Conservation (phyloP, 768 basidiomycete species). For the Pholiota microspora region DNA sequence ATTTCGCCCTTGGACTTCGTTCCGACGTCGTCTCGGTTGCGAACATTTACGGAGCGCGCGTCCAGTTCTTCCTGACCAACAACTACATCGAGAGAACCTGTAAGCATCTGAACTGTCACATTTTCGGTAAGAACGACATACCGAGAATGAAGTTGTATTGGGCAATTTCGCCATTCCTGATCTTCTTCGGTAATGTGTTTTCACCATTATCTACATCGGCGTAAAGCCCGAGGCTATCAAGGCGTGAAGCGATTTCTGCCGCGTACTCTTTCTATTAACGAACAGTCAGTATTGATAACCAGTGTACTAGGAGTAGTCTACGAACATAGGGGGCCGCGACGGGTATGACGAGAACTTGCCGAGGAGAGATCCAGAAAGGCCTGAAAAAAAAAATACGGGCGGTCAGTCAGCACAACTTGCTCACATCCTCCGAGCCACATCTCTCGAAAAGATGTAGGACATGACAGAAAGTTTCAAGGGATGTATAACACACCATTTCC, state of each 20-base stretch:
- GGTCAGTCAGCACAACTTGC: neutral
- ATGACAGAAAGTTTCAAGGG: neutral
- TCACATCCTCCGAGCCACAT: neutral
- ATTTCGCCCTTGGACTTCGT: constrained; percentile 80
- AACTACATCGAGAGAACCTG: too few species aligned
- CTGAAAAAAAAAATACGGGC: constrained; percentile 33
- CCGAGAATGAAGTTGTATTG: constrained; percentile 98
- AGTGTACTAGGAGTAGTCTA: constrained; percentile 15
- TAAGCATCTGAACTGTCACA: too few species aligned
- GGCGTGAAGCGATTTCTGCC: constrained; percentile 66
- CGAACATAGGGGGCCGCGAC: constrained; percentile 87
- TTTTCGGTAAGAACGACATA: constrained; percentile 32
- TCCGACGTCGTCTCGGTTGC: constrained; percentile 92
- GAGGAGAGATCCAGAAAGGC: constrained; percentile 99
- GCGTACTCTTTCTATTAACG: constrained; percentile 82
- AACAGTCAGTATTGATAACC: neutral
- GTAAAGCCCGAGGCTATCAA: constrained; percentile 72
- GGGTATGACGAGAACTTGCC: constrained; percentile 93
- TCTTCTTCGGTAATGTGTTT: constrained; percentile 95
- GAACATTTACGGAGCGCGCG: constrained; percentile 85
- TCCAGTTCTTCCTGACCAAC: constrained; percentile 94
- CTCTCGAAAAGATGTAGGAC: neutral
- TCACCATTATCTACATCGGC: constrained; percentile 92
- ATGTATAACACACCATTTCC: constrained; percentile 76
- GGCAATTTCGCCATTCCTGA: constrained; percentile 94